phyloP scores from a whole-genome alignment of 2,329 filamentous ascomycete species.

The Beauveria scarabaeidicola region DNA sequence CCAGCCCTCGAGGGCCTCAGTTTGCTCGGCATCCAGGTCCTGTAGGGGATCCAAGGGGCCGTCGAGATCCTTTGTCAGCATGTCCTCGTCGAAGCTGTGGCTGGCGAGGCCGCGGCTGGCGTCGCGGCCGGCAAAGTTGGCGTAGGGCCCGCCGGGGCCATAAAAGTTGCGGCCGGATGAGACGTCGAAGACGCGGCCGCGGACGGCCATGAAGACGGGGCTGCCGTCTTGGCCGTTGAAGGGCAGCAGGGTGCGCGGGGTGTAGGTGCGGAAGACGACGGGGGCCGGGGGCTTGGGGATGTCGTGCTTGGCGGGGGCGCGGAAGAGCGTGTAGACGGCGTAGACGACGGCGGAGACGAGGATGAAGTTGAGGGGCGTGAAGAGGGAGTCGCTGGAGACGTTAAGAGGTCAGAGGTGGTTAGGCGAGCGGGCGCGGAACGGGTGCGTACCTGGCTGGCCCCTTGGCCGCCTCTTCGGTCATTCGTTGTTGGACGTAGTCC shows the following conservation, averaged over 20 bases:
- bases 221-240: conserved; percentile 68
- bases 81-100: conserved; percentile 88
- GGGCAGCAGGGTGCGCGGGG: conserved; percentile 70
- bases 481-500: conserved; percentile 50
- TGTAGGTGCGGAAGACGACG: conserved; percentile 60
- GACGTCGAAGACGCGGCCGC: conserved; percentile 87
- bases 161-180: conserved; percentile 85
- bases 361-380: conserved; percentile 56
- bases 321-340: conserved; percentile 48
- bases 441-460: conserved; percentile 29
- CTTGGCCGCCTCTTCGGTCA: conserved; percentile 43
- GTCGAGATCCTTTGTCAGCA: conserved; percentile 86
- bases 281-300: conserved; percentile 48
- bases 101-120: conserved; percentile 80
- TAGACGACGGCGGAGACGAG: conserved; percentile 49
- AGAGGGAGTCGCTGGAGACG: conserved; percentile 31
- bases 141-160: conserved; percentile 88
- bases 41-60: conserved; percentile 70
- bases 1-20: conserved; percentile 82
- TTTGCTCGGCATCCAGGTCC: conserved; percentile 63
- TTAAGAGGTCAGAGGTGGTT: background rate
- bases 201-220: conserved; percentile 85
- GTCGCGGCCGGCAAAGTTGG: conserved; percentile 91
- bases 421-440: background rate
- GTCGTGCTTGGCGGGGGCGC: conserved; percentile 35